These are phyloP conservation scores for Selenicereus undatus DNA, from an alignment of 148 eudicot species.

Conservation along the genomic window DNA sequence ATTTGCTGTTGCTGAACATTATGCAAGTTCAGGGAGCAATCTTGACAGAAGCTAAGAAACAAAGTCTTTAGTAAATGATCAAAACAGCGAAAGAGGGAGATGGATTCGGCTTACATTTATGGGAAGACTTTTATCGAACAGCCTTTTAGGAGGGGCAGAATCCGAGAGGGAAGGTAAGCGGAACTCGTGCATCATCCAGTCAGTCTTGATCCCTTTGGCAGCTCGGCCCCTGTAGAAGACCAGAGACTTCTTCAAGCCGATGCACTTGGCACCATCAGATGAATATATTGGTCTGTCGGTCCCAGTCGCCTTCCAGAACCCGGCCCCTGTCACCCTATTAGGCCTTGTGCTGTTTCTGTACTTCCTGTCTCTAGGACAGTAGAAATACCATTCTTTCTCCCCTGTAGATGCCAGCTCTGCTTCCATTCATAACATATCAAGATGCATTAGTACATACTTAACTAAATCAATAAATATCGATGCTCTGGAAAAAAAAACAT, in stretches of 20 bases:
- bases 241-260: slow-evolving; percentile 90
- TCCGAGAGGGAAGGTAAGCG: slow-evolving; percentile 74
- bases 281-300: slow-evolving; percentile 86
- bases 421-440: background rate
- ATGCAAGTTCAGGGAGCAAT: background rate
- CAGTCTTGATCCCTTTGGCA: slow-evolving; percentile 85
- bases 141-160: slow-evolving; percentile 42
- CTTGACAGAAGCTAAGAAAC: background rate
- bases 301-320: slow-evolving; percentile 98
- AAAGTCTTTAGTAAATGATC: too few relatives aligned
- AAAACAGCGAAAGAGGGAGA: background rate
- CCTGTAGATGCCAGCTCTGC: slow-evolving; percentile 79
- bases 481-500: background rate
- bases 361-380: slow-evolving; percentile 88
- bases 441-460: background rate
- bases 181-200: slow-evolving; percentile 99
- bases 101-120: slow-evolving; percentile 22
- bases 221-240: slow-evolving; percentile 96
- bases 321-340: slow-evolving; percentile 83
- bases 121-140: slow-evolving; percentile 49
- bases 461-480: too few relatives aligned
- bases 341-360: slow-evolving; percentile 87
- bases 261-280: slow-evolving; percentile 61
- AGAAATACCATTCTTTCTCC: slow-evolving; percentile 96
- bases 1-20: background rate